phyloP scores from a whole-genome alignment of 1,139 yeast genomes.

The Hansenula sp. region DNA sequence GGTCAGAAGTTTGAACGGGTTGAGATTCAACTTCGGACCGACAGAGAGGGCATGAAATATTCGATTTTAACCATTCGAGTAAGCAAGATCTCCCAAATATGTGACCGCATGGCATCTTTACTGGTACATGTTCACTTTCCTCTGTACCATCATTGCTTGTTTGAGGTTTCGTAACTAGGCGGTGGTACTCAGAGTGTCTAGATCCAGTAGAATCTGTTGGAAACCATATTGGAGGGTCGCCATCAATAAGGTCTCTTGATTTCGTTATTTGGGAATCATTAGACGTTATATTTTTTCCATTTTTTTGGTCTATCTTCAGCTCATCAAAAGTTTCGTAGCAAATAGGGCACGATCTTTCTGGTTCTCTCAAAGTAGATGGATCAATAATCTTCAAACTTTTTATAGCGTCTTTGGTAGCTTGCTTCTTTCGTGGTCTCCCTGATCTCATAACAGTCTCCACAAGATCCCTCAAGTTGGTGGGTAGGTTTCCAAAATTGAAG shows the following conservation, averaged over 20 bases:
- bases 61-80: conserved; percentile 55
- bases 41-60: conserved; percentile 64
- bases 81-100: conserved; percentile 59
- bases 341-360: conserved; percentile 14
- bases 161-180: neutral
- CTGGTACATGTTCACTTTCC: conserved; percentile 41
- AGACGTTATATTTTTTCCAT: neutral
- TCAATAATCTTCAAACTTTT: conserved; percentile 10
- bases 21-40: conserved; percentile 10
- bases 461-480: conserved; percentile 10
- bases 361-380: conserved; percentile 5
- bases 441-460: conserved; percentile 8
- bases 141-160: neutral
- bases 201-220: neutral
- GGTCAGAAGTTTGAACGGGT: neutral
- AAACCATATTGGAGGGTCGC: neutral
- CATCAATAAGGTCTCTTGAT: neutral
- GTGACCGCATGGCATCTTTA: conserved; percentile 63
- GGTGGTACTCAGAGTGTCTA: neutral
- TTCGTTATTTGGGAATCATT: neutral
- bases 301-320: neutral
- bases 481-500: conserved; percentile 13
- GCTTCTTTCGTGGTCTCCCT: conserved; percentile 3
- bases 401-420: conserved; percentile 18
- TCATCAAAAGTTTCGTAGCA: conserved; percentile 16